These are phyloP conservation scores for Fusarium sp. DNA, from an alignment of 2,329 filamentous ascomycete species.

Conservation along the genomic window DNA sequence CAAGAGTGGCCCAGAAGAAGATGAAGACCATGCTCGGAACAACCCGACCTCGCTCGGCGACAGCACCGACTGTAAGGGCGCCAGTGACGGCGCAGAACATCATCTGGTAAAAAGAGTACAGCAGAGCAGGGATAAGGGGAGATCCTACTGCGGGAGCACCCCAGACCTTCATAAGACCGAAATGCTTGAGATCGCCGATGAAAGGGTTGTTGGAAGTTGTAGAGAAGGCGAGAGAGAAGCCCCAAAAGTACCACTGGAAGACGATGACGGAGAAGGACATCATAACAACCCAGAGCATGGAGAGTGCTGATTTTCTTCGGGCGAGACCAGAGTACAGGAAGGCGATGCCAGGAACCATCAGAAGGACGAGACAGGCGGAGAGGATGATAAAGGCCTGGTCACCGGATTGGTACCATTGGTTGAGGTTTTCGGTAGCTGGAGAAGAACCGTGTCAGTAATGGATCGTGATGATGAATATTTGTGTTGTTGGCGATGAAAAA, in stretches of 20 bases:
- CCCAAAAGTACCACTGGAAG: constrained; percentile 99
- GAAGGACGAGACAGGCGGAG: constrained; percentile 89
- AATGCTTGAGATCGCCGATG: constrained; percentile 91
- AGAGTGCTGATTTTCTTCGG: constrained; percentile 96
- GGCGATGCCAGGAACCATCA: constrained; percentile 97
- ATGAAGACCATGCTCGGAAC: constrained; percentile 95
- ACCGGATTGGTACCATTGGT: constrained; percentile 93
- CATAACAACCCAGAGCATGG: constrained; percentile 98
- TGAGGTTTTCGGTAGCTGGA: constrained; percentile 84
- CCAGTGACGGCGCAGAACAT: constrained; percentile 96
- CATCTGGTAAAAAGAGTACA: constrained; percentile 98
- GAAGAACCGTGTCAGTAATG: constrained; percentile 9
- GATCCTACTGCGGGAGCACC: constrained; percentile 89
- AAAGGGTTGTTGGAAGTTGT: constrained; percentile 84
- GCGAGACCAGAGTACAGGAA: constrained; percentile 98
- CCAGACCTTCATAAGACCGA: constrained; percentile 87
- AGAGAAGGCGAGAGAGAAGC: constrained; percentile 95
- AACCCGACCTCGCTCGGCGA: constrained; percentile 93
- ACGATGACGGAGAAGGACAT: constrained; percentile 90
- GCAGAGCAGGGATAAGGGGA: constrained; percentile 86
- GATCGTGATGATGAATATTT: not conserved
- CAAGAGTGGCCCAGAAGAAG: constrained; percentile 96
- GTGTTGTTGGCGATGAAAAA: constrained; percentile 16
- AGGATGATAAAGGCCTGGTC: constrained; percentile 96
- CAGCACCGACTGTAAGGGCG: constrained; percentile 90